Conservation (phyloP, 2,329 filamentous ascomycete genomes). For the Claviceps monticola region DNA sequence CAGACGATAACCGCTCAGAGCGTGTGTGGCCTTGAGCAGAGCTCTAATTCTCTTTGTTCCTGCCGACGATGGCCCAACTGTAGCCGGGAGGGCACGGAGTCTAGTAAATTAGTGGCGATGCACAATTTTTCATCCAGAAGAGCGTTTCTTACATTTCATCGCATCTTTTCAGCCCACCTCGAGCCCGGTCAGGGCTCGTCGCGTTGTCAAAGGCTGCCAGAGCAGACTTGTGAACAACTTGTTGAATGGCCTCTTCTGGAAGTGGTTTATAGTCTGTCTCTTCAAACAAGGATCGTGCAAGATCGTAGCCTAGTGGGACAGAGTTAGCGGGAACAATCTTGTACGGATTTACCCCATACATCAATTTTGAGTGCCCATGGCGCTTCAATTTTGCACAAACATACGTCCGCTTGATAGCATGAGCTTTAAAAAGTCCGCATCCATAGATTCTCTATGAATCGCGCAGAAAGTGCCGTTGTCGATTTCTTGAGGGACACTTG, state of each 20-base stretch:
- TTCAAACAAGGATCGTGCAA: conserved; percentile 51
- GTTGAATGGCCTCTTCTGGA: conserved; percentile 35
- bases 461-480: conserved; percentile 50
- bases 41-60: conserved; percentile 44
- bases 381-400: conserved; percentile 14
- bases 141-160: conserved; percentile 50
- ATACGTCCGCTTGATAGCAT: conserved; percentile 48
- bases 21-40: conserved; percentile 59
- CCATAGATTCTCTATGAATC: conserved; percentile 46
- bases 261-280: conserved; percentile 36
- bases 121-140: background rate
- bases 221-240: conserved; percentile 47
- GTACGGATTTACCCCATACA: too few species aligned
- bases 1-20: conserved; percentile 61
- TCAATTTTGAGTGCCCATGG: background rate
- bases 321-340: conserved; percentile 5
- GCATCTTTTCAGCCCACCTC: conserved; percentile 65
- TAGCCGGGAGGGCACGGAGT: conserved; percentile 47
- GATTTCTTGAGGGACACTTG: conserved; percentile 18
- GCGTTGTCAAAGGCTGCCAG: conserved; percentile 68
- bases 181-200: conserved; percentile 63
- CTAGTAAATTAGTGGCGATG: conserved; percentile 22
- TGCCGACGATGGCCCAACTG: conserved; percentile 37
- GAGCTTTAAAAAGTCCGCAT: conserved; percentile 56
- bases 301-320: conserved; percentile 36